Evolutionary conservation across 2,329 filamentous ascomycete species (phyloP).

Genomic region (Passalora sequoiae): DNA sequence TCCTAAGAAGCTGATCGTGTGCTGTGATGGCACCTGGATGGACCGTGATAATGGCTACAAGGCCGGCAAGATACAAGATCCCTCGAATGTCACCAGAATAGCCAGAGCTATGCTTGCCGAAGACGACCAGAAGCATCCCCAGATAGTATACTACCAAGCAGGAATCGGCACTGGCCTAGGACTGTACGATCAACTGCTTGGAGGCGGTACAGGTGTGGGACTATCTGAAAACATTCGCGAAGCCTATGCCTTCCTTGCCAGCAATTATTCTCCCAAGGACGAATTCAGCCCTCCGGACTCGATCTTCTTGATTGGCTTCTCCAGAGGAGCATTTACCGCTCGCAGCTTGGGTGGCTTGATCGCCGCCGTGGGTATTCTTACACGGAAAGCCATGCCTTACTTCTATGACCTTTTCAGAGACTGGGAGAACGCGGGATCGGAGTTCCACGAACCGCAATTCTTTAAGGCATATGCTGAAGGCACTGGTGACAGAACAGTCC

Average conservation of each 20-base stretch:
- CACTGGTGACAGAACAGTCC: conserved; percentile 18
- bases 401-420: conserved; percentile 35
- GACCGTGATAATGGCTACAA: conserved; percentile 34
- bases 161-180: conserved; percentile 35
- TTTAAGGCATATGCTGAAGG: conserved; percentile 26
- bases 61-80: conserved; percentile 29
- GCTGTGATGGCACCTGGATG: conserved; percentile 34
- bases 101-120: conserved; percentile 32
- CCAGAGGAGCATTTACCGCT: conserved; percentile 43
- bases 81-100: conserved; percentile 36
- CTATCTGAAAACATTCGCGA: conserved; percentile 51
- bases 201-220: conserved; percentile 33
- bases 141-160: conserved; percentile 38
- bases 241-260: conserved; percentile 58
- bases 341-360: conserved; percentile 43
- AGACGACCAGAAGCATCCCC: conserved; percentile 33
- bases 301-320: conserved; percentile 45
- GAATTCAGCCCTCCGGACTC: conserved; percentile 34
- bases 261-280: conserved; percentile 48
- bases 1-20: conserved; percentile 27
- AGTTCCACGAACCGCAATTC: conserved; percentile 28
- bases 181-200: conserved; percentile 30
- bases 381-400: conserved; percentile 30
- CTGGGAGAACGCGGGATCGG: conserved; percentile 31
- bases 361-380: conserved; percentile 41